phyloP scores from a whole-genome alignment of 805 yeast genomes.

The Suhomyces prunicola region DNA sequence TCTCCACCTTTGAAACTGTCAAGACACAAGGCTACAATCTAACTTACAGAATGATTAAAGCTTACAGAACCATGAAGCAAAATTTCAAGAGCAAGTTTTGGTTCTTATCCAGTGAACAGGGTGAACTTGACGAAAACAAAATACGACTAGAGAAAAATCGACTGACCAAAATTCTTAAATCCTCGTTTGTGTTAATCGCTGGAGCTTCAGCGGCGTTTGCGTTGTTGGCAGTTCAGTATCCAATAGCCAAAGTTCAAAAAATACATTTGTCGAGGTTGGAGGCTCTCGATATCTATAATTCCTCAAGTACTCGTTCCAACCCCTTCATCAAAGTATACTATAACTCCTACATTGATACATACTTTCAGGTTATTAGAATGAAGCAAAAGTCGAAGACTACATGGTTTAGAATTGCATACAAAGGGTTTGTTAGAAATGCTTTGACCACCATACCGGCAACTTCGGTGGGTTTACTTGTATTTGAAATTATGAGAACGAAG shows the following conservation, averaged over 20 bases:
- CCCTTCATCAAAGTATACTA: conserved; percentile 55
- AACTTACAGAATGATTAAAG: conserved; percentile 44
- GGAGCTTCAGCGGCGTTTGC: conserved; percentile 86
- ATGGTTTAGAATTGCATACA: conserved; percentile 68
- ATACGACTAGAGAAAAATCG: conserved; percentile 30
- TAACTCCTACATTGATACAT: conserved; percentile 75
- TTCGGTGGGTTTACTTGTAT: conserved; percentile 76
- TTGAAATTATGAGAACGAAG: conserved; percentile 71
- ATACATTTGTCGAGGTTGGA: conserved; percentile 77
- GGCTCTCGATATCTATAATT: conserved; percentile 64
- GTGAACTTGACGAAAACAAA: conserved; percentile 22
- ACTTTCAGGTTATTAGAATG: conserved; percentile 53
- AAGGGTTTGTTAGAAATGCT: conserved; percentile 73
- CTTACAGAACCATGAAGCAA: conserved; percentile 41
- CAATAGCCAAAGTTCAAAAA: conserved; percentile 74
- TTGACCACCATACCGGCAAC: conserved; percentile 83
- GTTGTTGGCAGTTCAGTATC: conserved; percentile 77
- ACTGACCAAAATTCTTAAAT: conserved; percentile 53
- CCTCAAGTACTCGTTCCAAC: conserved; percentile 19
- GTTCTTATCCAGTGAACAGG: conserved; percentile 15
- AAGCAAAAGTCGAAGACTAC: conserved; percentile 52
- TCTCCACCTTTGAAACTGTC: conserved; percentile 73
- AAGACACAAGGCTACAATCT: conserved; percentile 62
- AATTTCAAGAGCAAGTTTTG: conserved; percentile 16
- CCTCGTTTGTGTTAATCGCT: conserved; percentile 70